Evolutionary conservation across 768 basidiomycete genomes (phyloP).

Genomic region (Lactarius akahatsu): DNA sequence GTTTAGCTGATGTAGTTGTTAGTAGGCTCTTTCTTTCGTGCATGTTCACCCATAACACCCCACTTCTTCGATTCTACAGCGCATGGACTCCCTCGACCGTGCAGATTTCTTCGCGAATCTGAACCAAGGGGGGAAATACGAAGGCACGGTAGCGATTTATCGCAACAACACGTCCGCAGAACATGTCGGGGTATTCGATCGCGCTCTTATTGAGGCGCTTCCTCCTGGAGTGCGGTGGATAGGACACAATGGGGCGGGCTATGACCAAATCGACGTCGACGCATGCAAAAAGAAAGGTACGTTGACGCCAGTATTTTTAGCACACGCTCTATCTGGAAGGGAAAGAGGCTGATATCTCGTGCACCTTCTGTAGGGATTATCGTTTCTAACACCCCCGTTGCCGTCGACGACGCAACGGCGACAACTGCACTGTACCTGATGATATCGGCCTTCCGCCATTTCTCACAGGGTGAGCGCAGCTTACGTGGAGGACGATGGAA

Average conservation of each 20-base stretch:
- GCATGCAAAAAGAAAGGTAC: slow-evolving; percentile 71
- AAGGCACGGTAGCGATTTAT: slow-evolving; percentile 72
- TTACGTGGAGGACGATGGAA: slow-evolving; percentile 65
- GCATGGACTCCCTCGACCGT: slow-evolving; percentile 58
- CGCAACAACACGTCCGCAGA: slow-evolving; percentile 66
- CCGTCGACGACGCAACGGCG: slow-evolving; percentile 89
- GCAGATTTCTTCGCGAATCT: slow-evolving; percentile 68
- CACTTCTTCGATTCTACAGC: slow-evolving; percentile 35
- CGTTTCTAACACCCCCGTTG: slow-evolving; percentile 86
- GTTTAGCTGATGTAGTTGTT: slow-evolving; percentile 76
- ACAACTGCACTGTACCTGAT: slow-evolving; percentile 84
- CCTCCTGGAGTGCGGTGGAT: slow-evolving; percentile 77
- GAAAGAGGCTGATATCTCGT: neutral
- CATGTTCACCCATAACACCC: neutral
- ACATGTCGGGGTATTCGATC: slow-evolving; percentile 75
- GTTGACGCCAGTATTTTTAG: no score
- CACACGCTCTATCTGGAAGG: neutral
- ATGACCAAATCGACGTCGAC: slow-evolving; percentile 80
- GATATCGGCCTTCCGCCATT: slow-evolving; percentile 75
- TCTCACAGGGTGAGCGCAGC: slow-evolving; percentile 58
- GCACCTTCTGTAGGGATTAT: slow-evolving; percentile 51
- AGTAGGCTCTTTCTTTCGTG: slow-evolving; percentile 34
- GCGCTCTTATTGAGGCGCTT: slow-evolving; percentile 68
- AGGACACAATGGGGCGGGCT: slow-evolving; percentile 90
- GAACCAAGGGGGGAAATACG: slow-evolving; percentile 68